Conservation (phyloP, 2,329 filamentous ascomycete species). For the Beauveria pseudobassiana region DNA sequence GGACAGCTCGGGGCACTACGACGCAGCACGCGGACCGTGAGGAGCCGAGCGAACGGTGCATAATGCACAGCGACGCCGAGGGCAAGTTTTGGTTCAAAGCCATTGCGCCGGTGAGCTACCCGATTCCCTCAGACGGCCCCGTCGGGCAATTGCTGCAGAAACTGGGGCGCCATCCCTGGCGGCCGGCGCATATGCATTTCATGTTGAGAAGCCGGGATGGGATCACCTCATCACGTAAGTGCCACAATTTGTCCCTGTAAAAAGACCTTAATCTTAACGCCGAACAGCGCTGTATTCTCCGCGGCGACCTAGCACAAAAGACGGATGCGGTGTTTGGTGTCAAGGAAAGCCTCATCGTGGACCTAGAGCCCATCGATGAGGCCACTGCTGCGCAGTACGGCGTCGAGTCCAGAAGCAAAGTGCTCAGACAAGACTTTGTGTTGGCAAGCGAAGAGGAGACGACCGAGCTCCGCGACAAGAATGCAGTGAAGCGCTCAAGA, state of each 20-base stretch:
- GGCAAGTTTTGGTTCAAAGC: constrained; percentile 71
- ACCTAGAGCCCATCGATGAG: constrained; percentile 43
- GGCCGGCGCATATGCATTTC: constrained; percentile 77
- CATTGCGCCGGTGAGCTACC: constrained; percentile 78
- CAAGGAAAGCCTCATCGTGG: constrained; percentile 70
- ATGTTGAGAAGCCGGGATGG: constrained; percentile 77
- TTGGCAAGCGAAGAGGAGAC: constrained; percentile 66
- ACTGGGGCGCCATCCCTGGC: constrained; percentile 67
- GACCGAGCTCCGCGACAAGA: constrained; percentile 53
- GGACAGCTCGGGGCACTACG: constrained; percentile 65
- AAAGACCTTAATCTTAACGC: background rate
- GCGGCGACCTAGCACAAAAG: constrained; percentile 71
- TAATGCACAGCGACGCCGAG: constrained; percentile 21
- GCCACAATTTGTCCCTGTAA: background rate
- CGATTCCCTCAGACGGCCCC: constrained; percentile 77
- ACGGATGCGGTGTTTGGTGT: constrained; percentile 84
- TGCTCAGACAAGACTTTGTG: constrained; percentile 70
- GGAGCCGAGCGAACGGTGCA: constrained; percentile 26
- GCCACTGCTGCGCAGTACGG: constrained; percentile 53
- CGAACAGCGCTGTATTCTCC: constrained; percentile 63
- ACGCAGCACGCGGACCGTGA: constrained; percentile 59
- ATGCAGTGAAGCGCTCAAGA: constrained; percentile 58
- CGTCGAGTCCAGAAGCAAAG: constrained; percentile 53
- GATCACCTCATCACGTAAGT: constrained; percentile 78
- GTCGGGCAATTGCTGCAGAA: constrained; percentile 63